phyloP scores from a whole-genome alignment of 441 rosid species.

The Corymbia calophylla region DNA sequence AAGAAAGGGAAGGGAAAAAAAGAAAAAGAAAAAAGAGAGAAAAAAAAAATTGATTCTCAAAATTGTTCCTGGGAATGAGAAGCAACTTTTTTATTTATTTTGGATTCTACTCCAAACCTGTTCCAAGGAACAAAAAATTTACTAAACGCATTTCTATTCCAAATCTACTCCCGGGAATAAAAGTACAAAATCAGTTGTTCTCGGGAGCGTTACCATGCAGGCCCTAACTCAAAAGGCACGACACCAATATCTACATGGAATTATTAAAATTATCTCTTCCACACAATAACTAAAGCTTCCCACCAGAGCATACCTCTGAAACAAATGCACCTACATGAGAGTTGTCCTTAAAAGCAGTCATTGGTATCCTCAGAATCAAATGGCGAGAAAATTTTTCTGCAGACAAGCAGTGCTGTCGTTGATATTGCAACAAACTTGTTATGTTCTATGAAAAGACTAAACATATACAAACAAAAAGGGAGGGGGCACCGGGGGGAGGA shows the following conservation, averaged over 20 bases:
- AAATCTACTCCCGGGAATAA: no score
- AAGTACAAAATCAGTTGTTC: no score
- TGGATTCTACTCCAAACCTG: no score
- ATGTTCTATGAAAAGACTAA: not conserved
- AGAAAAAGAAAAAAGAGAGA: no score
- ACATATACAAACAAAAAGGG: not conserved
- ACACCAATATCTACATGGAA: not conserved
- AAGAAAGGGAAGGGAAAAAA: no score
- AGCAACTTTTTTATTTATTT: no score
- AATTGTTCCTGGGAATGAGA: no score
- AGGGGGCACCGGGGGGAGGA: not conserved
- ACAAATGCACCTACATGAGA: constrained; percentile 90
- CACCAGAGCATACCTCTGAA: constrained; percentile 56
- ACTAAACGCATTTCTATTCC: no score
- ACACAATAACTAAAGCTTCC: not conserved
- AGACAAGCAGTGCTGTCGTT: not conserved
- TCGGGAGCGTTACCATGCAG: no score
- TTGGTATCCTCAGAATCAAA: constrained; percentile 65
- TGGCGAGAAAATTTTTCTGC: constrained; percentile 97
- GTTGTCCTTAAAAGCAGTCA: constrained; percentile 87
- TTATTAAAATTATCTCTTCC: not conserved
- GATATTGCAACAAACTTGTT: not conserved
- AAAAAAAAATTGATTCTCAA: no score
- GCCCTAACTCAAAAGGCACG: not conserved
- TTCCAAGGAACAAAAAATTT: no score